Base-by-base conservation (phyloP, 2,329 filamentous ascomycete species). In the Fusarium secorum region DNA sequence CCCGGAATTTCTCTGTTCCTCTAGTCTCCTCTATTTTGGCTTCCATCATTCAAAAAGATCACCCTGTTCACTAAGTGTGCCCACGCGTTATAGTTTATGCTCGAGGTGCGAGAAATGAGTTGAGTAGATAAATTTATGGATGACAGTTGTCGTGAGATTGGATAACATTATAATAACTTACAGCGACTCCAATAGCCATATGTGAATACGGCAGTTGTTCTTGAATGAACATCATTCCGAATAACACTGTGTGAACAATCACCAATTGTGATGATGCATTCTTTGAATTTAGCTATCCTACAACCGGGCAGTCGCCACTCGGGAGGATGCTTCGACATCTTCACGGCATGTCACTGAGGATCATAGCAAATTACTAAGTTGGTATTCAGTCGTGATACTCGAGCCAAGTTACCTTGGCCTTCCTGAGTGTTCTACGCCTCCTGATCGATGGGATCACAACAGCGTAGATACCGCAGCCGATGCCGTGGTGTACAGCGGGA, bases 381-480 rank as follows among this genome's bases (percentile, higher is more conserved):
- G 26, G 30, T 22, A 38, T 48, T 22, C 22, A 36, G 26, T 35
- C 44, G 24, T 41, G 22, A 48, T 33, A 44, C n/a, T 35, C n/a
- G 33, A 26, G 30, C 20, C 59, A 38, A 45, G 20, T 35, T 36
- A 51, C 30, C 11, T 33, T 35, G 26, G 33, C 26, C 24, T 64
- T 57, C 39, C 36, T 41, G n/a, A 38, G 17, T 35, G 55, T 60
- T 60, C 38, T 48, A 66, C 48, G 20, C 55, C 42, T 56, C 51
- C 44, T 42, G 32, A 49, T 67, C 48, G 53, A 55, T 52, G 46
- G 38, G 51, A 54, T 36, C 62, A 71, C 73, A 57, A 35, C 62
- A 66, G 62, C 22, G 44, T 33, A 74, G 74, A 76, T 76, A 72
- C 67, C 68, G 74, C 70, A 76, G 58, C 64, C 62, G 64, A 65